Conservation (phyloP, 2,329 filamentous ascomycete species). For the Aaosphaeria pasadenensis region DNA sequence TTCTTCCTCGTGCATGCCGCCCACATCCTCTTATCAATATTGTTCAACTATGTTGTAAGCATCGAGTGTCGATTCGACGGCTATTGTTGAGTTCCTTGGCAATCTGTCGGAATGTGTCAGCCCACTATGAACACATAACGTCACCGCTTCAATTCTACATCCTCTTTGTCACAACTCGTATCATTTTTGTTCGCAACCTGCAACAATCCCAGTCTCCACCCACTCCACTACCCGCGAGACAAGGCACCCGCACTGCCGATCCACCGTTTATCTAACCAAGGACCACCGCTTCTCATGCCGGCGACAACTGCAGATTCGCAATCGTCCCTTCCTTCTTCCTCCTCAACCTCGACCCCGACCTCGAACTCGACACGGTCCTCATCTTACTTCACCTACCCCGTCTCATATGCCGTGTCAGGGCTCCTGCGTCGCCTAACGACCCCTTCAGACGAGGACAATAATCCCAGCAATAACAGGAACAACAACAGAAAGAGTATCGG, state of each 20-base stretch:
- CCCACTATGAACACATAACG: no score
- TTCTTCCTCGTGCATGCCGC: no score
- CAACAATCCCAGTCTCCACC: no score
- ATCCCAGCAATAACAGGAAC: background rate
- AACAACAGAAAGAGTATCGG: conserved; percentile 4
- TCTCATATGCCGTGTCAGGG: conserved; percentile 47
- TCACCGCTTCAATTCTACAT: no score
- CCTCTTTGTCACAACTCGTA: no score
- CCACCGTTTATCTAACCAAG: background rate
- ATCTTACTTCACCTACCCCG: conserved; percentile 49
- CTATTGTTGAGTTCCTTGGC: no score
- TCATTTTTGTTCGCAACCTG: no score
- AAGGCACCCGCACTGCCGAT: background rate
- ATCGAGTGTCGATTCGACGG: no score
- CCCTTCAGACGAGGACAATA: conserved; percentile 33
- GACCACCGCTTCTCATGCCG: conserved; percentile 21
- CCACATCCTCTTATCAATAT: no score
- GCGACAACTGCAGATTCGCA: conserved; percentile 14
- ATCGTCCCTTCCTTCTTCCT: conserved; percentile 4
- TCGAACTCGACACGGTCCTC: conserved; percentile 23
- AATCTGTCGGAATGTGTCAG: no score
- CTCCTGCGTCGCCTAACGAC: conserved; percentile 45
- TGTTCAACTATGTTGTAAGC: no score
- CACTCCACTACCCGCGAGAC: no score
- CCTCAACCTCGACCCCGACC: conserved; percentile 9